Base-by-base conservation (phyloP, 176 grass and related monocot genomes). In the Musa troglodytarum region DNA sequence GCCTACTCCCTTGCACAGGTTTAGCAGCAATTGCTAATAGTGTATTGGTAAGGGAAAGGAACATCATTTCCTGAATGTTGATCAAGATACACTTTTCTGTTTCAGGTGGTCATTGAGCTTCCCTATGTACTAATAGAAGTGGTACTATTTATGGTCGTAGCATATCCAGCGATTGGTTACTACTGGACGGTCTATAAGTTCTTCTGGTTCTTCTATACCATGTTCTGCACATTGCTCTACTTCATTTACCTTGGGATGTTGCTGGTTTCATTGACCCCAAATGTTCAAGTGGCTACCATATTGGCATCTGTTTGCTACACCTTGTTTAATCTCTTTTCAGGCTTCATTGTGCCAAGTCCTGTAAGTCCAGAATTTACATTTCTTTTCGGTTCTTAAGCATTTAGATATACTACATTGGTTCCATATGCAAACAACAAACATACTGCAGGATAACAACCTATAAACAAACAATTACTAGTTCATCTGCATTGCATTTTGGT, bases 1-100 rank as follows among this genome's bases (percentile, higher is more conserved):
- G 89, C 86, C 34, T 96, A 96, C 62, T 89, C 86, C 6, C 85
- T 96, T 64, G 88, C 88, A 29, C 88, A 89, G 86, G 81, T 90
- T 26, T 9, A 55, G 8, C 6, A 57, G n/a, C 20, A 11, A 53
- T 12, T 34, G 1, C 20, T 26, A 28, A 1, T 63, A 65, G 13
- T 17, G 12, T 1, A 28, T 28, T 29, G 17, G 52, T 15, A 56
- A 26, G 13, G 28, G 19, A 16, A 74, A 28, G 28, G 19, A 16
- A 74, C 10, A 16, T 56, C 11, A 54, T 77, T 20, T 50, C 68
- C 55, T 53, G 11, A 63, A 73, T 65, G n/a, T 53, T 80, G 57
- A 65, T 50, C 21, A 62, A 52, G 5, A 62, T 82, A 54, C 23
- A n/a, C 59, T 61, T 52, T 67, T 68, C 70, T 50, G 6, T 69